phyloP scores from a whole-genome alignment of 176 grass and related monocot species.

The Oryza meridionalis region DNA sequence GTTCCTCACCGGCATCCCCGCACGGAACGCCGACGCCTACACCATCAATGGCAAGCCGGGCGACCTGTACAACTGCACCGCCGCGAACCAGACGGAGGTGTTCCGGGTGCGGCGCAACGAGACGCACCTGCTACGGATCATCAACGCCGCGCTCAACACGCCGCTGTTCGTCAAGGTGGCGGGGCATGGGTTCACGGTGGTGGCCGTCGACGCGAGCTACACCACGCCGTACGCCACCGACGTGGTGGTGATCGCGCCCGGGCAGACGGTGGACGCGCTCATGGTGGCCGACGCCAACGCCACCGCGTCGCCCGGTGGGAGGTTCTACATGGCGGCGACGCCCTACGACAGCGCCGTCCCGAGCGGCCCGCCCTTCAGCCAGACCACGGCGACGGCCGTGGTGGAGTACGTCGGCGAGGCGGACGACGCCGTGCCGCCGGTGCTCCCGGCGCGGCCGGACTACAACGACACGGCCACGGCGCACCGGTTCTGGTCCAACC shows the following conservation, averaged over 20 bases:
- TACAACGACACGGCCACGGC: conserved; percentile 41
- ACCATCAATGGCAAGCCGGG: conserved; percentile 74
- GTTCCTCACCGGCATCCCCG: not conserved
- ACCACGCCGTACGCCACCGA: conserved; percentile 64
- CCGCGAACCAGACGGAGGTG: conserved; percentile 30
- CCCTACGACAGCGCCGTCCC: conserved; percentile 6
- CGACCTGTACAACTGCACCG: conserved; percentile 54
- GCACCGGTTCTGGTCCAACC: conserved; percentile 52
- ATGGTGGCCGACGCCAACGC: conserved; percentile 39
- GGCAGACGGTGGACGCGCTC: conserved; percentile 74
- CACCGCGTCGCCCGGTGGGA: not conserved
- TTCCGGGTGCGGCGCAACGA: conserved; percentile 44
- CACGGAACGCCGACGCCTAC: conserved; percentile 38
- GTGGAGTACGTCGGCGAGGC: conserved; percentile 36
- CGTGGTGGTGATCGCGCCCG: conserved; percentile 53
- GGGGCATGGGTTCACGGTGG: conserved; percentile 62
- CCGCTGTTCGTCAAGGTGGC: conserved; percentile 73
- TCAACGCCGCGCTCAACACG: conserved; percentile 71
- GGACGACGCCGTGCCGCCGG: not conserved
- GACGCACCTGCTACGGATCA: conserved; percentile 65
- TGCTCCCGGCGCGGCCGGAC: conserved; percentile 27
- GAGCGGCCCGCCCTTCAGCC: not conserved
- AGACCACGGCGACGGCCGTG: conserved; percentile 30
- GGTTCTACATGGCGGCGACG: not conserved
- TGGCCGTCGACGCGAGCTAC: conserved; percentile 63